Conservation (phyloP, 306 rosid species). For the Cucumis cinereus region DNA sequence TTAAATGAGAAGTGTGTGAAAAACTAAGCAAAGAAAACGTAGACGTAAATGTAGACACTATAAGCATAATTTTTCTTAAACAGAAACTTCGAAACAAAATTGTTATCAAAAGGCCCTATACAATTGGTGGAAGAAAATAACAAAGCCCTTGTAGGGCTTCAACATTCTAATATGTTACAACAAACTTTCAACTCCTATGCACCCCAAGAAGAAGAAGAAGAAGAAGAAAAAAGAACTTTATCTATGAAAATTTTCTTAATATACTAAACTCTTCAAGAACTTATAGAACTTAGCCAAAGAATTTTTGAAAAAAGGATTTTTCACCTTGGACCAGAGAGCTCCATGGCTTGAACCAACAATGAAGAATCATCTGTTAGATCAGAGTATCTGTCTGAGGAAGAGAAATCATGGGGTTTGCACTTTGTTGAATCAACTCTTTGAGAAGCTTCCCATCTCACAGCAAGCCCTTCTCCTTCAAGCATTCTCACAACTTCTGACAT, state of each 20-base stretch:
- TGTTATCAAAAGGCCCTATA: constrained; percentile 14
- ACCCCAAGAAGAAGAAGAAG: not conserved
- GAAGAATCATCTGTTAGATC: constrained; percentile 92
- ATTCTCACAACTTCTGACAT: constrained; percentile 88
- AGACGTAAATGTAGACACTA: not conserved
- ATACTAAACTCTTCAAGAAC: constrained; percentile 4
- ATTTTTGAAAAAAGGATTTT: not conserved
- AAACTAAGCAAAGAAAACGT: not conserved
- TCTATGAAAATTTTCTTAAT: constrained; percentile 15
- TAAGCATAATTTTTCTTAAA: not conserved
- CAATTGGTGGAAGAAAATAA: constrained; percentile 33
- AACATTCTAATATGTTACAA: constrained; percentile 32
- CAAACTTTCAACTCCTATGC: constrained; percentile 16
- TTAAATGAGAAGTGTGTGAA: not conserved
- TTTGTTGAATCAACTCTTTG: constrained; percentile 49
- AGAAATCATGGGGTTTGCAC: constrained; percentile 48
- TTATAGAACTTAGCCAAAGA: not conserved
- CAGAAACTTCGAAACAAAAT: not conserved
- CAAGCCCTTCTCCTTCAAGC: constrained; percentile 97
- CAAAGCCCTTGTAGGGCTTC: constrained; percentile 18
- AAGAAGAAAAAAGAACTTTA: constrained; percentile 16
- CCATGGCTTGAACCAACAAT: constrained; percentile 89
- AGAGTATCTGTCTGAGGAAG: constrained; percentile 66
- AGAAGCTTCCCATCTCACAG: constrained; percentile 88
- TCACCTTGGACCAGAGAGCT: constrained; percentile 94